Percentiles rank a stretch among this genome's conserved stretches.
Evolutionary conservation across 148 eudicot species (phyloP).

Genomic region (Silene latifolia): DNA sequence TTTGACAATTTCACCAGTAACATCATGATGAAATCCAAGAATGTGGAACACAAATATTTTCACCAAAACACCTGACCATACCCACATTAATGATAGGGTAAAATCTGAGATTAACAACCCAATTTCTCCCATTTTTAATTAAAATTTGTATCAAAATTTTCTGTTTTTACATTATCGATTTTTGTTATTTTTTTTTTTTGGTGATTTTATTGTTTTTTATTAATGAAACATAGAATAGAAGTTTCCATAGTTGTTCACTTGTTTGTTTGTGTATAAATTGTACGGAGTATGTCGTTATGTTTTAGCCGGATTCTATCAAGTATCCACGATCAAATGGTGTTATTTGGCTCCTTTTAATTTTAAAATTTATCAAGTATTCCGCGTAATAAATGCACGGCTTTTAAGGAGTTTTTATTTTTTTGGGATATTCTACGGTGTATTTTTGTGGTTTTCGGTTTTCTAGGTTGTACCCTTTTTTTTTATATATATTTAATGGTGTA

Average conservation of each 20-base stretch:
- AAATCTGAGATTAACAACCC: constrained; percentile 49
- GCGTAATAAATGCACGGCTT: no score
- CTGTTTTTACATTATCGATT: no score
- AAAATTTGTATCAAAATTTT: not conserved
- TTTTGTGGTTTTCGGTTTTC: no score
- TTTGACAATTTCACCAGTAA: constrained; percentile 40
- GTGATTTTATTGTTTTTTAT: not conserved
- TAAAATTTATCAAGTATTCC: no score
- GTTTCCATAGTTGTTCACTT: not conserved
- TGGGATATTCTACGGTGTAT: no score
- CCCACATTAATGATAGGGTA: constrained; percentile 63
- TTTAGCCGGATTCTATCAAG: no score
- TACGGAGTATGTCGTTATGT: no score
- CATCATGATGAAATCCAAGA: constrained; percentile 42
- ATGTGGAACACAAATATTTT: constrained; percentile 45
- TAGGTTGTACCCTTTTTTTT: no score
- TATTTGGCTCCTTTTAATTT: no score
- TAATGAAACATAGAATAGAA: not conserved
- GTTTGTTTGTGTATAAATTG: not conserved
- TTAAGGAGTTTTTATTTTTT: no score
- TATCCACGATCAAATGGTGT: no score
- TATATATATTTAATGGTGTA: no score
- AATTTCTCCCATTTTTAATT: constrained; percentile 21
- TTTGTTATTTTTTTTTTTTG: not conserved
- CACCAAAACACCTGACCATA: constrained; percentile 55